Conservation (phyloP, 2,329 filamentous ascomycete species). For the Diaporthe destruens region DNA sequence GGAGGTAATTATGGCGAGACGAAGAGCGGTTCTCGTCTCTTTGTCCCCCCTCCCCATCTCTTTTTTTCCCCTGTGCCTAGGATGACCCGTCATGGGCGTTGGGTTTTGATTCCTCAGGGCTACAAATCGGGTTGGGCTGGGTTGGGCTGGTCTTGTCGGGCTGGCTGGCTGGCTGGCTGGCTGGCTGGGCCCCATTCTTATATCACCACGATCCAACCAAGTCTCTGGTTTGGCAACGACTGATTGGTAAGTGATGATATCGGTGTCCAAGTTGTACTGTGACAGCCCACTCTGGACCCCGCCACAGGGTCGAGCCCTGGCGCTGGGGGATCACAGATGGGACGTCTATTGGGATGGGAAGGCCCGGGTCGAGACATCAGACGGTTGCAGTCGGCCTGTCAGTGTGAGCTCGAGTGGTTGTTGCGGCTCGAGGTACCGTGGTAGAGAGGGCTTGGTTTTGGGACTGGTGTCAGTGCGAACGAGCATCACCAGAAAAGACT, state of each 20-base stretch:
- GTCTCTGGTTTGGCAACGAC: too few species aligned
- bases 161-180: neutral
- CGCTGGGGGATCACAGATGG: neutral
- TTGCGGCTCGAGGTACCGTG: too few species aligned
- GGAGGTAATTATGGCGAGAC: neutral
- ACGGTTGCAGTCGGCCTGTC: constrained; percentile 23
- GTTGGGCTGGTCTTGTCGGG: neutral
- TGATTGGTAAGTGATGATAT: neutral
- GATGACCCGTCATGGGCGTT: constrained; percentile 5
- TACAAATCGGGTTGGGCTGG: neutral
- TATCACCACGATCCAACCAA: neutral
- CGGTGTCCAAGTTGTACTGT: too few species aligned
- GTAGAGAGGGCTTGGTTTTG: neutral
- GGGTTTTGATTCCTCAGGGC: neutral
- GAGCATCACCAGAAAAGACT: neutral
- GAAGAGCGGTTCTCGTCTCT: neutral
- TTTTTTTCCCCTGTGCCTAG: neutral
- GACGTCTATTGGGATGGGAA: constrained; percentile 16
- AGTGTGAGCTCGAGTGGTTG: neutral
- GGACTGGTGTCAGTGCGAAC: neutral
- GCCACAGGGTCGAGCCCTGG: constrained; percentile 17
- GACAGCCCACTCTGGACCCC: neutral
- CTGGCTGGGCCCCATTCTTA: neutral
- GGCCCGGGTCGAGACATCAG: neutral
- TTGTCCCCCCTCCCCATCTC: neutral